Base-by-base conservation (phyloP, 257 asterid genomes). In the Capsicum pubescens region DNA sequence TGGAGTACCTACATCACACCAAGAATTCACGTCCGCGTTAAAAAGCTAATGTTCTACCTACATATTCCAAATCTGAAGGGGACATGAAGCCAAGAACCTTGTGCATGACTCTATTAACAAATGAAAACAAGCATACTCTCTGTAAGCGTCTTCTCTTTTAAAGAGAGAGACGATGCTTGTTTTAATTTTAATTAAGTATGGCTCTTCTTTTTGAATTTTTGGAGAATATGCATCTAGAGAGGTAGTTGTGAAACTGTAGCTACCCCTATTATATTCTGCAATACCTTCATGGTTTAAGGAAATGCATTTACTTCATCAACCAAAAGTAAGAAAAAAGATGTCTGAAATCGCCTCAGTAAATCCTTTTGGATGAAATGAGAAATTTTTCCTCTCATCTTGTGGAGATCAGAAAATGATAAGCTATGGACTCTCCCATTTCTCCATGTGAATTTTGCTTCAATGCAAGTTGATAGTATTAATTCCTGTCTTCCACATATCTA, bases 381-480 rank as follows among this genome's bases (percentile, higher is more conserved):
- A 42, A 70, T 0, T 17, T 44, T 17, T 42, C 79, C 1, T 44
- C 79, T 35, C 10, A 39, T 44, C 17, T 69, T 70, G 5, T 70
- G 79, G 79, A 42, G 56, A 70, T 39, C 2, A 70, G 35, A 42
- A 44, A 70, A 70, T 70, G 79, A 11, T 70, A 70, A 42, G 11
- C 17, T 44, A 16, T 17, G 9, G 56, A 44, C 79, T 44, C 35
- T 9, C 15, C 79, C 35, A 42, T 17, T 42, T 44, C 79, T 44
- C 79, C 79, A 70, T 42, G 56, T 44, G 35, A 70, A 44, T 44
- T 70, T 70, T 70, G 69, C 39, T 14, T 19, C 79, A 70, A 70
- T 44, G 56, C 56, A 70, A 70, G 56, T 17, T 70, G 56, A n/a
- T 16, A 44, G 79, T 2, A 0, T 42, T 44, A 44, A 42, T 70